Evolutionary conservation across 2,329 filamentous ascomycete species (phyloP).

Genomic region (Rhytidhysteron rufulum): DNA sequence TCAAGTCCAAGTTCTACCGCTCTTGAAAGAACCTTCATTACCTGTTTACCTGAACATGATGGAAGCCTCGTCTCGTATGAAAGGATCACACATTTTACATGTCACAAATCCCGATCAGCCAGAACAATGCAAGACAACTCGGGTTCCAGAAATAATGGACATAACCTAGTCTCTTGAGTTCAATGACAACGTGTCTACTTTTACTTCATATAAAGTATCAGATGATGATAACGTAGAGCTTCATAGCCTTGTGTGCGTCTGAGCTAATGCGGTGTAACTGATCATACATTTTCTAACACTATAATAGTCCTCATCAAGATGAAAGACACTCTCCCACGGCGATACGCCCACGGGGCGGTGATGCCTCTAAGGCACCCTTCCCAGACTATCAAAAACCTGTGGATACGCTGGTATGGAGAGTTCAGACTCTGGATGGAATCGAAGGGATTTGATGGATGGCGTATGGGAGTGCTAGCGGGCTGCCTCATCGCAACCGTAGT

Average conservation of each 20-base stretch:
- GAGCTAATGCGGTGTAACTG: background rate
- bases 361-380: background rate
- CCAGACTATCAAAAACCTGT: background rate
- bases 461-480: background rate
- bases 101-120: background rate
- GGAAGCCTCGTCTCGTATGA: conserved; percentile 1
- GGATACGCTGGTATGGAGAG: background rate
- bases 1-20: too few species aligned
- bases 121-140: background rate
- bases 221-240: background rate
- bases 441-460: background rate
- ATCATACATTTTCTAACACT: background rate
- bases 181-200: background rate
- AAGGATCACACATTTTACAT: background rate
- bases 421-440: background rate
- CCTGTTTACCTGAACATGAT: too few species aligned
- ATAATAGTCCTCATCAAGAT: background rate
- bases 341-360: background rate
- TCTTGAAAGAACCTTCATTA: too few species aligned
- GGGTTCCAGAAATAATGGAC: background rate
- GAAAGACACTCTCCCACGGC: background rate
- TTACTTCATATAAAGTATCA: background rate
- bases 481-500: background rate
- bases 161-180: background rate
- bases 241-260: background rate